phyloP scores from a whole-genome alignment of 2,329 filamentous ascomycete species.

The Zasmidium cellare region DNA sequence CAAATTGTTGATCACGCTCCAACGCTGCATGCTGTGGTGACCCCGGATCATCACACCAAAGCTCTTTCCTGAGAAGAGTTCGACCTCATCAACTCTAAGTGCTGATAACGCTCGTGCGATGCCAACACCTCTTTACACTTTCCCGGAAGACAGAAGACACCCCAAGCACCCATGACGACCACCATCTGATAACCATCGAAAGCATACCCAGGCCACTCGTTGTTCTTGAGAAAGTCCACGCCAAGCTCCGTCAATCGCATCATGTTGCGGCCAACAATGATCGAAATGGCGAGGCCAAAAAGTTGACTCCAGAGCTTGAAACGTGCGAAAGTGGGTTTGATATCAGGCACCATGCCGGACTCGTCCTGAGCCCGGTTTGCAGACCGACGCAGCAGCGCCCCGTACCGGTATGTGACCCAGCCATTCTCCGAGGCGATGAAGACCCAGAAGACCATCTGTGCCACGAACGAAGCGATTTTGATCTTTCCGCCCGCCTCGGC shows the following conservation, averaged over 20 bases:
- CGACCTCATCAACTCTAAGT: not conserved
- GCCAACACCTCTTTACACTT: constrained; percentile 7
- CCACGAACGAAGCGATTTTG: constrained; percentile 8
- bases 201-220: constrained; percentile 13
- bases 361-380: not conserved
- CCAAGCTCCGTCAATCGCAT: constrained; percentile 15
- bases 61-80: not conserved
- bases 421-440: constrained; percentile 12
- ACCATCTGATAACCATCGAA: constrained; percentile 18
- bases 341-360: not conserved
- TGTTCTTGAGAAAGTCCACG: constrained; percentile 9
- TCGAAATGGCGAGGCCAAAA: constrained; percentile 12
- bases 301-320: constrained; percentile 13
- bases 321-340: constrained; percentile 7
- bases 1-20: too few species aligned
- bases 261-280: constrained; percentile 11
- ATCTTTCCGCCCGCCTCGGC: constrained; percentile 8
- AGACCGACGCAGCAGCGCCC: not conserved
- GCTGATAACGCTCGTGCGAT: not conserved
- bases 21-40: not conserved
- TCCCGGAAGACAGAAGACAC: constrained; percentile 11
- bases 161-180: constrained; percentile 12
- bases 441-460: constrained; percentile 10
- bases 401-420: not conserved
- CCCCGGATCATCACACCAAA: not conserved